phyloP scores from a whole-genome alignment of 345 rosid genomes.

The Hibiscus mutabilis region DNA sequence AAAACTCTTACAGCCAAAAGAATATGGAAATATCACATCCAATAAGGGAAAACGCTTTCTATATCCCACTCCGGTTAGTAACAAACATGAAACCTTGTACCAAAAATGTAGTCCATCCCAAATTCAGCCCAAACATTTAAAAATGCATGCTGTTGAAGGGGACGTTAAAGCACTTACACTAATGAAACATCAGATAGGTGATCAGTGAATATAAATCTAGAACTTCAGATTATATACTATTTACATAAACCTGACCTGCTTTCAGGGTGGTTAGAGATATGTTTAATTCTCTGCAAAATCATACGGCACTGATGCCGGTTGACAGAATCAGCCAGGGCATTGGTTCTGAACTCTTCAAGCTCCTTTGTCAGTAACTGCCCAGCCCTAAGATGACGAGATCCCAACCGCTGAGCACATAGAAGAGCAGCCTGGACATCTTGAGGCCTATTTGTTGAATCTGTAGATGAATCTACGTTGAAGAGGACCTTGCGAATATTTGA shows the following conservation, averaged over 20 bases:
- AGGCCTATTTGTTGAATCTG: conserved; percentile 69
- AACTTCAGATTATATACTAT: neutral
- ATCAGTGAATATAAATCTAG: neutral
- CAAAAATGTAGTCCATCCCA: neutral
- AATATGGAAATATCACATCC: neutral
- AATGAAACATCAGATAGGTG: neutral
- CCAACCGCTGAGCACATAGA: conserved; percentile 81
- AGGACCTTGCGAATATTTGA: conserved; percentile 83
- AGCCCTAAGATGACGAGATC: conserved; percentile 82
- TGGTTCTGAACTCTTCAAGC: conserved; percentile 88
- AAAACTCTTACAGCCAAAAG: neutral
- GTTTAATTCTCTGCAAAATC: conserved; percentile 86
- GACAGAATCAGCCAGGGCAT: conserved; percentile 76
- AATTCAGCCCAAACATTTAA: neutral
- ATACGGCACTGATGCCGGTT: conserved; percentile 91
- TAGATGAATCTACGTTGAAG: conserved; percentile 71
- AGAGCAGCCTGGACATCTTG: conserved; percentile 96
- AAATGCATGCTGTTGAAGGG: neutral
- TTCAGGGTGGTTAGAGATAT: conserved; percentile 62
- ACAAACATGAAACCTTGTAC: neutral
- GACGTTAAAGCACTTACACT: neutral
- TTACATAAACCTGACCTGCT: conserved; percentile 40
- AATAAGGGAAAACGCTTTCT: neutral
- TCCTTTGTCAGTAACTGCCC: conserved; percentile 74
- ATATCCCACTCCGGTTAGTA: neutral